Percentiles rank a stretch among this genome's conserved stretches.
These are phyloP conservation scores for Exobasidium cylindrosporum DNA, from an alignment of 1,284 basidiomycete species.

Conservation along the genomic window DNA sequence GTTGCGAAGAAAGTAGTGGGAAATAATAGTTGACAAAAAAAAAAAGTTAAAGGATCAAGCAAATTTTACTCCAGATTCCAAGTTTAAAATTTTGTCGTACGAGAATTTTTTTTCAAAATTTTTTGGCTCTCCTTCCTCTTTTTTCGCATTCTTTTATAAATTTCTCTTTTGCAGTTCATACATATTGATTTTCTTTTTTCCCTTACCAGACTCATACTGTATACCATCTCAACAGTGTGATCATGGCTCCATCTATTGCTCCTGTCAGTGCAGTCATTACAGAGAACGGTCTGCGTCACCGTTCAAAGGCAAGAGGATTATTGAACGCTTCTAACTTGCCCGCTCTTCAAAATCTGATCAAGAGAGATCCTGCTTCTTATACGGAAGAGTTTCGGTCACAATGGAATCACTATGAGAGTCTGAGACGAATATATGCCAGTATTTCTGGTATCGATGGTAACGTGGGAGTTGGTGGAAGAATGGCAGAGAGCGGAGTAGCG, in stretches of 20 bases:
- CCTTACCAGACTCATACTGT: too few relatives aligned
- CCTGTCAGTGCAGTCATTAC: constrained; percentile 31
- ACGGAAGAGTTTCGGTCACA: constrained; percentile 97
- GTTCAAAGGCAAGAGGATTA: constrained; percentile 49
- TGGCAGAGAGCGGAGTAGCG: constrained; percentile 5
- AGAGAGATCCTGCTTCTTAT: constrained; percentile 81
- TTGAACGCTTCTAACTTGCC: constrained; percentile 60
- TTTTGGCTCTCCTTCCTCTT: background rate
- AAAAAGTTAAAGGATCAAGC: constrained; percentile 3
- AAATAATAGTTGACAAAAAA: background rate
- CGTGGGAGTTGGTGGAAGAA: constrained; percentile 8
- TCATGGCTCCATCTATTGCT: constrained; percentile 4
- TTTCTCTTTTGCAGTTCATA: too few relatives aligned
- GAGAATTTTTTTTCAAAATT: constrained; percentile 5
- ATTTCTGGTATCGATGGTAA: constrained; percentile 19
- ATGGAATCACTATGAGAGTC: constrained; percentile 91
- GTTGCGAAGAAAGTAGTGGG: background rate
- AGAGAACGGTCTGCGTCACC: constrained; percentile 44
- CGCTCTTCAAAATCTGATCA: constrained; percentile 89
- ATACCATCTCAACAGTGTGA: too few relatives aligned
- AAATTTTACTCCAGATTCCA: background rate
- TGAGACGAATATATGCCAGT: constrained; percentile 72
- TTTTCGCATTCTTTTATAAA: too few relatives aligned
- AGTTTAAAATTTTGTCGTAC: background rate
- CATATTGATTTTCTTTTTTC: too few relatives aligned